Evolutionary conservation across 768 basidiomycete genomes (phyloP), one percentile per base, ranked within the genome.

Genomic region (Panaeolus papilionaceus): DNA sequence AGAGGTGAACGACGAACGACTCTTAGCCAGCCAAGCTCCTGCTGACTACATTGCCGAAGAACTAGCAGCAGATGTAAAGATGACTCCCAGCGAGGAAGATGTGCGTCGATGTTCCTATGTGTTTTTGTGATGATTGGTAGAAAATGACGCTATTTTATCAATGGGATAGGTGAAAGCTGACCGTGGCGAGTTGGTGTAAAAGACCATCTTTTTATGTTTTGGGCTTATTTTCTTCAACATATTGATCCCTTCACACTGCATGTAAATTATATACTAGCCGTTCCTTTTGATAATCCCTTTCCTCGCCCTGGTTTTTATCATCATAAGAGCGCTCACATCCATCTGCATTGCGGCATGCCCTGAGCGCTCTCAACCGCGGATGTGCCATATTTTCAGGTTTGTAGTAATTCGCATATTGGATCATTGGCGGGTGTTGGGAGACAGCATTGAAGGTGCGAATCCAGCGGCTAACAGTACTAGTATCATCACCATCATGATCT

Each of bases 51-150:
- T 61, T 16, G 28, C 58, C 2, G 26, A 67, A 64, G 47, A 51
- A 47, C 7, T 38, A 40, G 38, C 18, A 40, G 38, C 54, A 40
- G 10, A 40, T 20, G 49, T 40, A 45, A 66, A n/a, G 38, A 61
- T 51, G 38, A 66, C 51, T 3, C 6, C 54, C 33, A 66, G 54
- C 2, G 61, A 45, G 40, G 12, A 33, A 67, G 64, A 64, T 45
- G 66, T 64, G 38, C 4, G 51, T 20, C 23, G 7, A 51, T 11
- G 18, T 47, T n/a, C 62, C 44, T 23, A 40, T 64, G 12, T 20
- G n/a, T 23, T 23, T 16, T 16, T 14, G n/a, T 14, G 18, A 45
- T 14, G 18, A 45, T 18, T 45, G 12, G 45, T 2, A 49, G 8
- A 9, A 20, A 49, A 23, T 49, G 20, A 49, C 9, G 23, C 12